Evolutionary conservation across 2,329 filamentous ascomycete genomes (phyloP).

Genomic region (Colletotrichum orbiculare): DNA sequence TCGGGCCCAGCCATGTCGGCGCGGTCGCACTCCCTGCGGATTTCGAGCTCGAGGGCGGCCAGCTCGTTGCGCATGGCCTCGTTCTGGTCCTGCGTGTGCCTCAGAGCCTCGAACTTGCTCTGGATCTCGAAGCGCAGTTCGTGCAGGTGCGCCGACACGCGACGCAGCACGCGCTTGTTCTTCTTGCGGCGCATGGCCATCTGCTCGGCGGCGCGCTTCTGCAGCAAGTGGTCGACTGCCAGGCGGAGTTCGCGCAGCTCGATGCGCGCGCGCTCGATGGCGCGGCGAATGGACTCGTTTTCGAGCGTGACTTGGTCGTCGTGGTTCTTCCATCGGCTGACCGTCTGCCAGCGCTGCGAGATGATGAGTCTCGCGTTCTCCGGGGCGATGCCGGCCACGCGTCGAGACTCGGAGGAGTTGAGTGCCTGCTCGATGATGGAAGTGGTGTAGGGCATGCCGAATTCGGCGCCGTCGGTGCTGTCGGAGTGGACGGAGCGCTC

Average conservation of each 20-base stretch:
- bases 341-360: slow-evolving; percentile 36
- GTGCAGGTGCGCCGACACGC: slow-evolving; percentile 42
- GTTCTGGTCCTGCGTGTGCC: slow-evolving; percentile 18
- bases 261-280: slow-evolving; percentile 11
- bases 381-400: slow-evolving; percentile 39
- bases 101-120: slow-evolving; percentile 37
- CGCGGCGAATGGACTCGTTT: slow-evolving; percentile 24
- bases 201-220: slow-evolving; percentile 26
- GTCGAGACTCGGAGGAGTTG: slow-evolving; percentile 36
- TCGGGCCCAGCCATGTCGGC: slow-evolving; percentile 31
- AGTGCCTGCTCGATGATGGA: slow-evolving; percentile 40
- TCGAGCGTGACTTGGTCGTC: slow-evolving; percentile 15
- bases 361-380: slow-evolving; percentile 36
- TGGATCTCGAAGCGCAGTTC: slow-evolving; percentile 37
- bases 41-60: slow-evolving; percentile 11
- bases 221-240: slow-evolving; percentile 37
- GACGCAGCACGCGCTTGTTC: slow-evolving; percentile 40
- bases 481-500: slow-evolving; percentile 16
- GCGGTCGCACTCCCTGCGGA: slow-evolving; percentile 28
- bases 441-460: slow-evolving; percentile 20
- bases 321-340: slow-evolving; percentile 25
- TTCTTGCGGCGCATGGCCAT: slow-evolving; percentile 35
- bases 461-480: neutral
- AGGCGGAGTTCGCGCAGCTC: slow-evolving; percentile 34
- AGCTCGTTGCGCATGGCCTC: slow-evolving; percentile 33